phyloP scores from a whole-genome alignment of 345 rosid genomes.

The Litchi chinensis region DNA sequence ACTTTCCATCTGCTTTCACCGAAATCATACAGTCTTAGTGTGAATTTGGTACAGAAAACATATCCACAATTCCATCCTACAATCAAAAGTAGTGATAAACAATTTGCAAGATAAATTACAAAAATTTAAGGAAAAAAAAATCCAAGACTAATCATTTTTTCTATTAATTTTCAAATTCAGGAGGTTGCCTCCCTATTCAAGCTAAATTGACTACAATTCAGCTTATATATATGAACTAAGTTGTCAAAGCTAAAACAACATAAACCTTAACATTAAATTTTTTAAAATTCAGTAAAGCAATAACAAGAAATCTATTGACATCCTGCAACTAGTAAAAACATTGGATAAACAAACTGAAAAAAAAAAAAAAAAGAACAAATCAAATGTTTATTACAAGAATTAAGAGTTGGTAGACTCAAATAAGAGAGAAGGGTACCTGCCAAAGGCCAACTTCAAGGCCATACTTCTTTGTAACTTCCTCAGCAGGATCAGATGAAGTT shows the following conservation, averaged over 20 bases:
- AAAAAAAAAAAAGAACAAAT: not conserved
- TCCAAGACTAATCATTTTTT: too few relatives aligned
- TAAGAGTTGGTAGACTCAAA: not conserved
- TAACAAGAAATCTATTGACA: not conserved
- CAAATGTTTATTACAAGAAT: not conserved
- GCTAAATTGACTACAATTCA: not conserved
- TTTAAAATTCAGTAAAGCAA: not conserved
- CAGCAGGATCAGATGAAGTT: constrained; percentile 46
- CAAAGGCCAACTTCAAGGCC: constrained; percentile 94
- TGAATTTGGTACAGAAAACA: not conserved
- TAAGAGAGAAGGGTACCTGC: constrained; percentile 54
- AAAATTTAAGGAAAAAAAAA: too few relatives aligned
- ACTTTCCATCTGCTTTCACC: not conserved
- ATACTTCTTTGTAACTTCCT: constrained; percentile 77
- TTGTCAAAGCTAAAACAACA: not conserved
- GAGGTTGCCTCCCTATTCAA: not conserved
- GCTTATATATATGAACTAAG: not conserved
- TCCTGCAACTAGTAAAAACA: too few relatives aligned
- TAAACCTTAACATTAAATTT: too few relatives aligned
- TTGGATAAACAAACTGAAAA: not conserved
- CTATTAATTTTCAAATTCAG: too few relatives aligned
- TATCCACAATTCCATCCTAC: not conserved
- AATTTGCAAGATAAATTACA: too few relatives aligned
- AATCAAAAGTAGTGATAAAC: too few relatives aligned
- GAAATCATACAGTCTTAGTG: too few relatives aligned